Percentiles rank a stretch among this genome's conserved stretches.
phyloP scores from a whole-genome alignment of 2,329 filamentous ascomycete genomes.

The Nothophaeocryptopus gaeumannii region DNA sequence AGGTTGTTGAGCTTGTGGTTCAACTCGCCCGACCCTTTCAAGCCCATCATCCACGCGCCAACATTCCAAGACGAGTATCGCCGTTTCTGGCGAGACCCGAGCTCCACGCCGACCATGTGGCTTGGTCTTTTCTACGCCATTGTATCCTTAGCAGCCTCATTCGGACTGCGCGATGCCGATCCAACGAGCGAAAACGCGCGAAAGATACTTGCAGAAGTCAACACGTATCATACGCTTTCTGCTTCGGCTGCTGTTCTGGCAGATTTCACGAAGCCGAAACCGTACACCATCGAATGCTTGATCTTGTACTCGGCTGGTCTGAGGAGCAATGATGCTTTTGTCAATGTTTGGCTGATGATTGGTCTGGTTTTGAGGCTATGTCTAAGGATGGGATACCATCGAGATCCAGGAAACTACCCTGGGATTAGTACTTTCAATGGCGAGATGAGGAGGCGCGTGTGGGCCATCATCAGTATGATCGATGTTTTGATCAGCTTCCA shows the following conservation, averaged over 20 bases:
- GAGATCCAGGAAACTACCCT: conserved; percentile 45
- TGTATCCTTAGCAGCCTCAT: conserved; percentile 41
- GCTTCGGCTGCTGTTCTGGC: conserved; percentile 35
- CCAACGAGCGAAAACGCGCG: conserved; percentile 18
- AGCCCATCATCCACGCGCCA: conserved; percentile 60
- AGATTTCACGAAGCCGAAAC: conserved; percentile 45
- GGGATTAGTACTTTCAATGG: conserved; percentile 41
- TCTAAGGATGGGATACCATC: conserved; percentile 46
- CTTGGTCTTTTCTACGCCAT: conserved; percentile 49
- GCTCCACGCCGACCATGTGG: conserved; percentile 43
- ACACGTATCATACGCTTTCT: conserved; percentile 30
- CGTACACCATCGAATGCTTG: conserved; percentile 43
- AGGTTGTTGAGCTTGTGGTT: conserved; percentile 33
- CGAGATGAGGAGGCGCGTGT: conserved; percentile 49
- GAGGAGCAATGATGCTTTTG: conserved; percentile 29
- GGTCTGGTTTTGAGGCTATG: conserved; percentile 41
- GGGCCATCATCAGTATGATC: conserved; percentile 44
- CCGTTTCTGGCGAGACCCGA: conserved; percentile 45
- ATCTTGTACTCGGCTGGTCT: conserved; percentile 36
- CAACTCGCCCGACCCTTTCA: conserved; percentile 36
- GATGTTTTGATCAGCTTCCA: conserved; percentile 49
- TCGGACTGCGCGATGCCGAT: conserved; percentile 29
- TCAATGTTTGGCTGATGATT: conserved; percentile 43
- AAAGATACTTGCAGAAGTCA: conserved; percentile 22
- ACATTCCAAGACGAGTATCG: conserved; percentile 44